Evolutionary conservation across 2,329 filamentous ascomycete species (phyloP), one percentile per base, ranked within the genome.

Genomic region (Ilyonectria robusta): DNA sequence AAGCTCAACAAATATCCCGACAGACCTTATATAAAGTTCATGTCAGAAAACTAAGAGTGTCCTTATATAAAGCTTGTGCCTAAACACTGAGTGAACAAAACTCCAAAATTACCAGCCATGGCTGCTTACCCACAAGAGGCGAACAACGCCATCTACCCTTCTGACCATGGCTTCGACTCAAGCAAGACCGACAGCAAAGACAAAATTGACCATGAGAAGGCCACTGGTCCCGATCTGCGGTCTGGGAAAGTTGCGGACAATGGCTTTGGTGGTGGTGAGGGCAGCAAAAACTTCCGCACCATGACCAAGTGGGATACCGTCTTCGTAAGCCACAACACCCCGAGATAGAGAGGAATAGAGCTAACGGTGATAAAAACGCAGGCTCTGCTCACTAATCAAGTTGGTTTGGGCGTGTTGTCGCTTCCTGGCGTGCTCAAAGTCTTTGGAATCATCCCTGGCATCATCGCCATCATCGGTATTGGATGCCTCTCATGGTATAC

Each of bases 391-490:
- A 79, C 77, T 33, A 80, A 80, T 59, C 76, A 81, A 64, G 75
- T 81, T 65, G 78, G 78, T 48, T 75, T 81, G 4, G 81, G 80
- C n/a, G 80, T 82, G 78, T 90, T 93, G 85, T 92, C 90, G 1
- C 91, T 93, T 69, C 92, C 92, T 4, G 91, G 89, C 78, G 91
- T 90, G 0, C 92, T 93, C 79, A 89, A 91, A 5, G 82, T 90
- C 8, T 84, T 93, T 37, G 91, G 91, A 8, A 83, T 93, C 19
- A 87, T 93, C 6, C 91, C 91, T 0, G 91, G 91, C 37, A 75
- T 93, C 63, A 91, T 93, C 67, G 78, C 92, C 77, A 93, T 91
- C 26, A 84, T 93, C 61, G 91, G 91, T 7, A 84, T 81, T 1
- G 82, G 91, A 23, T 86, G 92, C 8, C 80, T 93, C 2, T 92